Evolutionary conservation across 192 early-diverging fungal genomes (phyloP), one percentile per base, ranked within the genome.

Genomic region (Coemansia sp.): DNA sequence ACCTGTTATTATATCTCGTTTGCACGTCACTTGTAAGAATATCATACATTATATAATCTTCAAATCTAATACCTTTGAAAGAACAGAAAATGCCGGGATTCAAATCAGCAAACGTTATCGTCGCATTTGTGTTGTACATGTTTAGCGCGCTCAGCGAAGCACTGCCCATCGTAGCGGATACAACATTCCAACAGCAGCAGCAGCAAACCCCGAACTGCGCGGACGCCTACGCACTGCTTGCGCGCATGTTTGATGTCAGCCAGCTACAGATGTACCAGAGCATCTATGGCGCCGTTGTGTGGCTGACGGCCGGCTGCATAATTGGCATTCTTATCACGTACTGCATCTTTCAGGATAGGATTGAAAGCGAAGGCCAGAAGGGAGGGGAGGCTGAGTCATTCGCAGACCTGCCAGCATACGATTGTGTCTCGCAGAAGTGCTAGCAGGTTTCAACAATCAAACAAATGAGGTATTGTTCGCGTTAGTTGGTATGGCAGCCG

Each of bases 221-320:
- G 26, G 9, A 9, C 19, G 15, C 21, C 8, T 38, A 37, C 26
- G 54, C 54, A 12, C 9, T 56, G 54, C 10, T 38, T 15, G 37
- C 54, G 32, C 54, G 21, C 16, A 56, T 59, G 32, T 16, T 7
- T 12, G 57, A 11, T 15, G 37, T 59, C 39, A 59, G 4, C n/a
- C 32, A 41, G 56, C 4, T 58, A 13, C 56, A 58, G n/a, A 13
- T 58, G 38, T 15, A 59, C 39, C 15, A 41, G 10, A 19, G 5
- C 15, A 5, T 15, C 38, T 40, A 41, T 13, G 16, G 39, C 3
- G 57, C 57, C 0, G 5, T 59, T 8, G n/a, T 59, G 1, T 59
- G 57, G 57, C 39, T 59, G 57, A 41, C n/a, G 32, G 57, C 38
- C 16, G 57, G 57, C 16, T 40, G 32, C 57, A 59, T 59, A 15